Conservation (phyloP, 2,329 filamentous ascomycete species). For the Trichoderma guizhouense region DNA sequence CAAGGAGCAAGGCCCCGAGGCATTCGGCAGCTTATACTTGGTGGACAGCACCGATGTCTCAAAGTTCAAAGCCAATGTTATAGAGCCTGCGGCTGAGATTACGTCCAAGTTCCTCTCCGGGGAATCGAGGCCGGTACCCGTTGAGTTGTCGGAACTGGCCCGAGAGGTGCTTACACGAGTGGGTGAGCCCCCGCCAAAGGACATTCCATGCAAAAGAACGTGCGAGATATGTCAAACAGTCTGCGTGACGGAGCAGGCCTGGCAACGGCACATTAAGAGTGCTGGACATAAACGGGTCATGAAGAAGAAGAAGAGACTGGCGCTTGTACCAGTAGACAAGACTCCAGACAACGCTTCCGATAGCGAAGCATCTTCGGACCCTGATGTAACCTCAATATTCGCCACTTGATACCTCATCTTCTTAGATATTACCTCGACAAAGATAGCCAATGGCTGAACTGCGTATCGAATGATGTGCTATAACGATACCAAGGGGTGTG, state of each 20-base stretch:
- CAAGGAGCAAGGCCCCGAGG: slow-evolving; percentile 48
- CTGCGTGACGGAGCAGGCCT: slow-evolving; percentile 52
- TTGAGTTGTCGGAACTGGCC: slow-evolving; percentile 46
- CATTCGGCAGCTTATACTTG: slow-evolving; percentile 64
- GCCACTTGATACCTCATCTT: neutral
- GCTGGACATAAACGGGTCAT: slow-evolving; percentile 33
- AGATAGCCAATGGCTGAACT: neutral
- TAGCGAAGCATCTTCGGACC: slow-evolving; percentile 9
- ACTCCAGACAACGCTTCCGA: neutral
- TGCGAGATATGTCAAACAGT: slow-evolving; percentile 73
- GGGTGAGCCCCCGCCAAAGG: slow-evolving; percentile 44
- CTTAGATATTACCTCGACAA: neutral
- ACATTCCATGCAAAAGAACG: slow-evolving; percentile 54
- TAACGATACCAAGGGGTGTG: neutral
- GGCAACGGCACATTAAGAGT: slow-evolving; percentile 39
- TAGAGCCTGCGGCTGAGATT: slow-evolving; percentile 60
- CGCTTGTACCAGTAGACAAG: slow-evolving; percentile 34
- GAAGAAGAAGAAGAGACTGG: slow-evolving; percentile 37
- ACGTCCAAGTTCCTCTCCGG: slow-evolving; percentile 61
- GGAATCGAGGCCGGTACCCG: slow-evolving; percentile 50
- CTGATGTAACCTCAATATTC: slow-evolving; percentile 12
- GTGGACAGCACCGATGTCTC: slow-evolving; percentile 72
- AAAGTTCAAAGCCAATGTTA: slow-evolving; percentile 61
- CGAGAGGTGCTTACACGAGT: slow-evolving; percentile 53
- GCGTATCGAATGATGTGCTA: neutral